Evolutionary conservation across 495 filamentous ascomycete species (phyloP), one percentile per base, ranked within the genome.

Genomic region (Penicillium samsonianum): DNA sequence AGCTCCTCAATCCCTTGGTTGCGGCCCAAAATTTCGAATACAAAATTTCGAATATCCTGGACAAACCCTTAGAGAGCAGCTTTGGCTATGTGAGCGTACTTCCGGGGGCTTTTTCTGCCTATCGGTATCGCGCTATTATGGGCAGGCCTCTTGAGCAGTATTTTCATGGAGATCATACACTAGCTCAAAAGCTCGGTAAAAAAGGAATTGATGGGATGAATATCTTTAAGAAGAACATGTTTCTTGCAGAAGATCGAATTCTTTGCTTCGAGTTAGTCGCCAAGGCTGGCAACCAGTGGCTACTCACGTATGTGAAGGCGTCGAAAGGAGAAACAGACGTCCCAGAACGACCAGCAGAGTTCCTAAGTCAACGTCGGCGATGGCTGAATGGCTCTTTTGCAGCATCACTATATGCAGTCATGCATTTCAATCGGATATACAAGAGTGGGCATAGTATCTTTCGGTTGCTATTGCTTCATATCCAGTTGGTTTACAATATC

Each of bases 201-300:
- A 98, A 98, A 80, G 94, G 94, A 76, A 96, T 98, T 65, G 94
- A 98, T 69, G 94, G 92, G 59, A 98, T 98, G 94, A 97, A 96
- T 70, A 98, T 98, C 61, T 98, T 98, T 84, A 98, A 98, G 80
- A 98, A 98, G 84, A 98, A 98, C 82, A 98, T 98, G 94, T 98
- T 98, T 80, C 90, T 98, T 78, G 94, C 94, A 67, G 94, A 98
- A 75, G 94, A 98, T 86, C 92, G 94, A 79, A 98, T 98, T 77
- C 83, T 98, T 46, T 98, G 94, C 78, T 98, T 98, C 80, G 94
- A 98, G 67, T 76, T 98, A 72, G 93, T 98, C 48, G 94, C 93
- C 60, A 98, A 98, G 75, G 92, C 94, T 14, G 94, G 94, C 55
- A 92, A 90, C 52, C 96, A 96, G 70, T 98, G 94, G 94, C 94